phyloP scores from a whole-genome alignment of 1,284 basidiomycete genomes.

The Cryptococcus maquisensis region DNA sequence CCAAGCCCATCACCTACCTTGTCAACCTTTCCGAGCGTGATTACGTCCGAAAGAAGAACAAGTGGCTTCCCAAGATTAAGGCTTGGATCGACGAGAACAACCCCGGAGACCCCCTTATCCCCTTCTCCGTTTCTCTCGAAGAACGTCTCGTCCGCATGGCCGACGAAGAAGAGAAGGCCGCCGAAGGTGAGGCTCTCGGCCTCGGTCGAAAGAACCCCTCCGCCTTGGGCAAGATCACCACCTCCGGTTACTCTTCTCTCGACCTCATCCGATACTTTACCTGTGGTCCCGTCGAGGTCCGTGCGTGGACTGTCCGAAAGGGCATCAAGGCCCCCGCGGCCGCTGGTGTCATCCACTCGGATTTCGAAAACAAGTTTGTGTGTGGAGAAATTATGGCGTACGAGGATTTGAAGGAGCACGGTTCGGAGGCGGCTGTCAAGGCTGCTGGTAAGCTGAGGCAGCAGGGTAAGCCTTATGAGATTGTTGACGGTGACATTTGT shows the following conservation, averaged over 20 bases:
- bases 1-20: conserved; percentile 97
- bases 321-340: conserved; percentile 95
- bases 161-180: conserved; percentile 64
- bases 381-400: conserved; percentile 98
- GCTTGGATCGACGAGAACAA: conserved; percentile 98
- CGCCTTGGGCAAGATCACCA: conserved; percentile 84
- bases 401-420: conserved; percentile 86
- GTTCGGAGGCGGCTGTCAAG: conserved; percentile 85
- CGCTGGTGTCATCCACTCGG: conserved; percentile 88
- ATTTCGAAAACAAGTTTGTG: conserved; percentile 85
- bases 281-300: conserved; percentile 91
- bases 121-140: conserved; percentile 94
- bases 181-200: conserved; percentile 61
- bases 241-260: conserved; percentile 79
- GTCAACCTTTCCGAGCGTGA: conserved; percentile 96
- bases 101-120: conserved; percentile 91
- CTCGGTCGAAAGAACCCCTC: conserved; percentile 51
- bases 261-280: conserved; percentile 97
- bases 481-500: conserved; percentile 51
- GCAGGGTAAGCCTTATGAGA: conserved; percentile 81
- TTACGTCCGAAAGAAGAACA: conserved; percentile 97
- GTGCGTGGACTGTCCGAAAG: conserved; percentile 94
- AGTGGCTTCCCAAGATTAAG: conserved; percentile 98
- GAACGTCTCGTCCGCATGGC: conserved; percentile 73
- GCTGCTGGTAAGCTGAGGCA: conserved; percentile 93